Evolutionary conservation across 2,329 filamentous ascomycete species (phyloP).

Genomic region (Tolypocladium capitatum): DNA sequence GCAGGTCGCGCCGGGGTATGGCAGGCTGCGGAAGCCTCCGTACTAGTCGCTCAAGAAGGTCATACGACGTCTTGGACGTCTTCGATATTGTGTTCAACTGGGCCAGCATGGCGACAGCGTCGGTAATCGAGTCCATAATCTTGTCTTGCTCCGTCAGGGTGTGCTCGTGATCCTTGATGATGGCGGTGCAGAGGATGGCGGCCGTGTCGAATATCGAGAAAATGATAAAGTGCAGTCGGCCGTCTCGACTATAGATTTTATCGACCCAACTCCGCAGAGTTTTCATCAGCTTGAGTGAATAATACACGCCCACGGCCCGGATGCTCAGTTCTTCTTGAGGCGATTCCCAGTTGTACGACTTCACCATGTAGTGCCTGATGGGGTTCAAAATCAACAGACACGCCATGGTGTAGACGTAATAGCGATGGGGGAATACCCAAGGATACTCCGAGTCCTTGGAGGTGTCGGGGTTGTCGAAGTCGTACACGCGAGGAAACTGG

Average conservation of each 20-base stretch:
- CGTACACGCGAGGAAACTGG: constrained; percentile 27
- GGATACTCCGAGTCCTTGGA: constrained; percentile 23
- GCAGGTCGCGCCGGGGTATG: not conserved
- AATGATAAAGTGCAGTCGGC: constrained; percentile 36
- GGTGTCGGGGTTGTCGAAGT: constrained; percentile 24
- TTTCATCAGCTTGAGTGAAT: constrained; percentile 26
- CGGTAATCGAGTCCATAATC: constrained; percentile 23
- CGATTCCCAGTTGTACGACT: constrained; percentile 14
- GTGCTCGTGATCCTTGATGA: constrained; percentile 31
- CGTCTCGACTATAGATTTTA: constrained; percentile 28
- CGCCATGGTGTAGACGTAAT: constrained; percentile 28
- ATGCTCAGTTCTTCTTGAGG: constrained; percentile 19
- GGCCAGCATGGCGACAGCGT: constrained; percentile 18
- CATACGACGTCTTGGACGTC: constrained; percentile 21
- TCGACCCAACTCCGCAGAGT: constrained; percentile 27
- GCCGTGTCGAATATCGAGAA: constrained; percentile 39
- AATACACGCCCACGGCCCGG: constrained; percentile 25
- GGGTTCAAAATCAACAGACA: constrained; percentile 33
- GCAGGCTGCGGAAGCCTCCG: constrained; percentile 11
- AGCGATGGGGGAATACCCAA: constrained; percentile 32
- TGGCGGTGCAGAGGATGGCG: constrained; percentile 33
- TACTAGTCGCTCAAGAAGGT: constrained; percentile 17
- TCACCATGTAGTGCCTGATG: constrained; percentile 31
- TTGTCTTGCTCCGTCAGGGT: constrained; percentile 25
- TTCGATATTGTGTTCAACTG: constrained; percentile 17